Base-by-base conservation (phyloP, 2,329 filamentous ascomycete genomes). In the Fusarium pseudonygamai region DNA sequence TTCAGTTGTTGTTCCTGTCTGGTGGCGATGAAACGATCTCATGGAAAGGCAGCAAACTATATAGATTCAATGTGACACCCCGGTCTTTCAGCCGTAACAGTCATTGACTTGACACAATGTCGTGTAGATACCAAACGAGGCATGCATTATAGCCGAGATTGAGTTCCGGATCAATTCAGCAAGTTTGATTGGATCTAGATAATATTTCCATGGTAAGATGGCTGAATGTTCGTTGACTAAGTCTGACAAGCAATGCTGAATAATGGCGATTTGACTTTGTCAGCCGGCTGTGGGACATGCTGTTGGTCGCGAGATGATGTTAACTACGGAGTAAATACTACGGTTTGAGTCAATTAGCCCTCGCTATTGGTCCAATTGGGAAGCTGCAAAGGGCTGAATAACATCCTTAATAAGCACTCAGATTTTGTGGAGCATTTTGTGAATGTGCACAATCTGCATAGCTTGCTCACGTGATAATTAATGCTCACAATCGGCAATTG, bases 121-220 rank as follows among this genome's bases (percentile, higher is more conserved):
- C 13, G 30, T 34, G 13, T 24, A 46, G 4, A 34, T 11, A 34
- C 14, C 20, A 58, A 36, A 58, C 55, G 55, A 58, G 5, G 9
- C 13, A 16, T 47, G 55, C 55, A 36, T 58, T n/a, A 14, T 36
- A 47, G 20, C 52, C 52, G 52, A 56, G 22, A 42, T 42, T 24
- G 18, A 16, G 22, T 42, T 2, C 18, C 10, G 18, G 20, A 22
- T 16, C 15, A 28, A n/a, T 47, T 22, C 18, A 26, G 14, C 4
- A 5, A 28, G 3, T 28, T 12, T 26, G 1, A 47, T 47, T 58
- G 55, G 55, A 14, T 14, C 26, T n/a, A 22, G 13, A 28, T 26
- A 8, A 16, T 20, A 22, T n/a, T 22, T 5, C 10, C 13, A 22
- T 14, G 6, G 26, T 11, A 11, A 3, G 36, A 30, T 22, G 26